Conservation (phyloP, 495 filamentous ascomycete species). For the Penicillium robsamsonii region DNA sequence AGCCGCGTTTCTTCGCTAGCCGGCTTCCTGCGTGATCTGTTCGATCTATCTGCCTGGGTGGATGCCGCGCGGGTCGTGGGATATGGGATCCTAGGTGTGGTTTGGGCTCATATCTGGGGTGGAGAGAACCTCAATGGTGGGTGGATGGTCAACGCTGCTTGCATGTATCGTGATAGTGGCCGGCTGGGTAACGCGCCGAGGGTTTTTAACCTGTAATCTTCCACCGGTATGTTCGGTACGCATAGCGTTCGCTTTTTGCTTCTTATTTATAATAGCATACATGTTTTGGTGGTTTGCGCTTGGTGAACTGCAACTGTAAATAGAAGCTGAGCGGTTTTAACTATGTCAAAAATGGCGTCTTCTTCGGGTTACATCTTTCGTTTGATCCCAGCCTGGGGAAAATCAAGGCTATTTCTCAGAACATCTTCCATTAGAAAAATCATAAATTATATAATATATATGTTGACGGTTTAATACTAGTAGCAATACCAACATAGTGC, state of each 20-base stretch:
- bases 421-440: not conserved
- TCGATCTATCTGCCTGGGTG: conserved; percentile 56
- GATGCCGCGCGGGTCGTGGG: conserved; percentile 58
- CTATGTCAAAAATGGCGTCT: not conserved
- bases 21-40: conserved; percentile 52
- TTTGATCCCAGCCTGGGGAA: not conserved
- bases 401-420: not conserved
- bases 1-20: conserved; percentile 28
- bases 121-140: conserved; percentile 53
- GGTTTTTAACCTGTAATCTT: conserved; percentile 49
- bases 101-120: conserved; percentile 72
- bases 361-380: not conserved
- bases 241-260: conserved; percentile 9
- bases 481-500: not conserved
- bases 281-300: not conserved
- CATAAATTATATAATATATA: not conserved
- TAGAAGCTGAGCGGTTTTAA: not conserved
- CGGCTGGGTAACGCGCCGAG: conserved; percentile 61
- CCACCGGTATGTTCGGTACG: not conserved
- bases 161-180: conserved; percentile 66
- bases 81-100: conserved; percentile 60
- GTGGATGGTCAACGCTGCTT: conserved; percentile 74
- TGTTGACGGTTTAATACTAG: not conserved
- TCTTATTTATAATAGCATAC: not conserved
- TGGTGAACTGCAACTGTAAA: not conserved